Evolutionary conservation across 2,329 filamentous ascomycete genomes (phyloP).

Genomic region (Penicillium expansum): DNA sequence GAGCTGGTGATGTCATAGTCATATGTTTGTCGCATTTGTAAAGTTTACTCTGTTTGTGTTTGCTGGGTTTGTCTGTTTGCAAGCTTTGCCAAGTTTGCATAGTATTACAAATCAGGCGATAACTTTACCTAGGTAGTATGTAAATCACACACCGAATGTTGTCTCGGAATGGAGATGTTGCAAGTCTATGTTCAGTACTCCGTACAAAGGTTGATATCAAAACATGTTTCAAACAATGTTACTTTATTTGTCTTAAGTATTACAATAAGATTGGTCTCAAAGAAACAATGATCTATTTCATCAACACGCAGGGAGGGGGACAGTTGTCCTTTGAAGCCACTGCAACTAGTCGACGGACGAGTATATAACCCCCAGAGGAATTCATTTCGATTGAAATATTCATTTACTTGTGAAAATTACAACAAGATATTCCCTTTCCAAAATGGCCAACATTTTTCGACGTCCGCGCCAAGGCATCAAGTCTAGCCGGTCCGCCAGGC

Average conservation of each 20-base stretch:
- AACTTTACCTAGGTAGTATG: too few relatives aligned
- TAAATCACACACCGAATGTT: too few relatives aligned
- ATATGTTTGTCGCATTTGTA: conserved; percentile 19
- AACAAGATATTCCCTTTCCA: not conserved
- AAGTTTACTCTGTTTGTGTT: conserved; percentile 18
- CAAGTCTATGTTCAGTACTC: not conserved
- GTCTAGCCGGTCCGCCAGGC: not conserved
- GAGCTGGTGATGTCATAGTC: conserved; percentile 20
- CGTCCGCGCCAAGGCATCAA: not conserved
- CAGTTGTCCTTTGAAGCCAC: not conserved
- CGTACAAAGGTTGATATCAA: not conserved
- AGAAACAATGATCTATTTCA: too few relatives aligned
- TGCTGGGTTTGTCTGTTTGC: conserved; percentile 10
- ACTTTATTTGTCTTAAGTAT: not conserved
- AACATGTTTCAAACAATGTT: not conserved
- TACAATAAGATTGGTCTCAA: not conserved
- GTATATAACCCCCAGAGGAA: not conserved
- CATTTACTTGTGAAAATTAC: not conserved
- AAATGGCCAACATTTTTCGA: not conserved
- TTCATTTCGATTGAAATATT: not conserved
- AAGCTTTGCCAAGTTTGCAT: not conserved
- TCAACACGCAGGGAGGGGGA: too few relatives aligned
- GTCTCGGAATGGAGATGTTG: too few relatives aligned
- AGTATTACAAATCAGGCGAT: not conserved
- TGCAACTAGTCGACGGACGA: not conserved